These are phyloP conservation scores for Eucalyptus regnans DNA, from an alignment of 345 rosid species.

Conservation along the genomic window DNA sequence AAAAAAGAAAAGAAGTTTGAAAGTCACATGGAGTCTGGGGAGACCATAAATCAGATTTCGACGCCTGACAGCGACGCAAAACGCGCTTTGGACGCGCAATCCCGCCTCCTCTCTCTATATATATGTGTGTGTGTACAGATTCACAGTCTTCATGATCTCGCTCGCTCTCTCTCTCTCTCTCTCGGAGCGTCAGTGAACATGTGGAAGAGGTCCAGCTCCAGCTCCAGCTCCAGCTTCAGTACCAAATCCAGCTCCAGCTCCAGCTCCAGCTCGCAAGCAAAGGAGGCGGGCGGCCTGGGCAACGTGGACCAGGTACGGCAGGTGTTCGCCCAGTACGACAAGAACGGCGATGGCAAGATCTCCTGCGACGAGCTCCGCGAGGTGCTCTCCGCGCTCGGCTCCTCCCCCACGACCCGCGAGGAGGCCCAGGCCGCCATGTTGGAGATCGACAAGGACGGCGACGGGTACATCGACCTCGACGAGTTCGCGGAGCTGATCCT, in stretches of 20 bases:
- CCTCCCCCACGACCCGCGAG: constrained; percentile 23
- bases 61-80: background rate
- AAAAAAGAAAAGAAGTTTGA: background rate
- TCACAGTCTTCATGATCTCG: background rate
- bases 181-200: background rate
- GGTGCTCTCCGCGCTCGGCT: constrained; percentile 40
- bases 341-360: constrained; percentile 90
- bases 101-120: rapidly evolving
- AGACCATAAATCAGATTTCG: rapidly evolving
- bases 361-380: constrained; percentile 57
- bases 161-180: background rate
- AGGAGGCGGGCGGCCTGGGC: background rate
- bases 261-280: background rate
- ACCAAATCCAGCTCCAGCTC: background rate
- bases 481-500: constrained; percentile 53
- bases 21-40: background rate
- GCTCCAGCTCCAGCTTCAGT: background rate
- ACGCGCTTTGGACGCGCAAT: background rate
- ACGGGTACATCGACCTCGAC: constrained; percentile 66
- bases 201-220: background rate
- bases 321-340: constrained; percentile 72
- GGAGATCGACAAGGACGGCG: constrained; percentile 84
- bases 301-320: constrained; percentile 28
- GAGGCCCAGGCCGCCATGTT: constrained; percentile 53
- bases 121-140: too few relatives aligned